These are phyloP conservation scores for Tolypocladium tropicale DNA, from an alignment of 2,329 filamentous ascomycete genomes.

Conservation along the genomic window DNA sequence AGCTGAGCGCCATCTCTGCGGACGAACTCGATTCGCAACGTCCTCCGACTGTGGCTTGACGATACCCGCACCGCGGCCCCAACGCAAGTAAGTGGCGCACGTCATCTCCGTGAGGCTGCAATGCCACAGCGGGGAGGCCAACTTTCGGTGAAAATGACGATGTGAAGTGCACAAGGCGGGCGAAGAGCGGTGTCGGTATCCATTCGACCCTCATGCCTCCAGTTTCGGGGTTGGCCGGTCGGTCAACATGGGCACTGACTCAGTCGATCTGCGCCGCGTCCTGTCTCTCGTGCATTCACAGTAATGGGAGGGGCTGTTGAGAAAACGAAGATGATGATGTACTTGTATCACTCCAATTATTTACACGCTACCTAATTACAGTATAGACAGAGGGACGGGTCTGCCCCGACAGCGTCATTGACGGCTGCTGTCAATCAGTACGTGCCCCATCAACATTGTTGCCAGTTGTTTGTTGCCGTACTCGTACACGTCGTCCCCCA, in stretches of 20 bases:
- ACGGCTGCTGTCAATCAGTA: neutral
- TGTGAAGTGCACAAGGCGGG: neutral
- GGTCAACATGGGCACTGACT: neutral
- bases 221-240: neutral
- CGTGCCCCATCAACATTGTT: neutral
- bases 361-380: neutral
- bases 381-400: neutral
- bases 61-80: neutral
- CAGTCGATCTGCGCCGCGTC: neutral
- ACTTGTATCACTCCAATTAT: neutral
- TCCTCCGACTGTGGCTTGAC: neutral
- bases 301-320: neutral
- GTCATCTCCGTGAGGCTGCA: neutral
- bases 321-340: neutral
- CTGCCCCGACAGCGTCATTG: neutral
- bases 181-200: neutral
- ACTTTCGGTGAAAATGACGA: neutral
- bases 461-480: neutral
- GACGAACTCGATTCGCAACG: neutral
- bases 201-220: neutral
- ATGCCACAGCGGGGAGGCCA: neutral
- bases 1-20: neutral
- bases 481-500: neutral
- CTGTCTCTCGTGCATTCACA: neutral
- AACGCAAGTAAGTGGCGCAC: neutral